Conservation (phyloP, 1,139 yeast species). For the Meyerozyma sp. region DNA sequence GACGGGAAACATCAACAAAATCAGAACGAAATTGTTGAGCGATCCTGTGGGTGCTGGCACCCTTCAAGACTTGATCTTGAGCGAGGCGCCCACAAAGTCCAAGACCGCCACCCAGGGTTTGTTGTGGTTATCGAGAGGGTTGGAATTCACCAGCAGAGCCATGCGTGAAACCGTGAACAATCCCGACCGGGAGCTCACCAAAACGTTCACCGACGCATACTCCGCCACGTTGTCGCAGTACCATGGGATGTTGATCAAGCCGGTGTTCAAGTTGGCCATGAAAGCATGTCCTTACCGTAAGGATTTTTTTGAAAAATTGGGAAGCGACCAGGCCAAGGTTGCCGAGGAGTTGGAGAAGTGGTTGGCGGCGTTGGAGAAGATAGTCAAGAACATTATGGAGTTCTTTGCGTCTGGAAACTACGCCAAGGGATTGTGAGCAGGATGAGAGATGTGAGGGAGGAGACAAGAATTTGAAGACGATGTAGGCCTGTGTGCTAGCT, state of each 20-base stretch:
- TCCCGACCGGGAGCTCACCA: constrained; percentile 59
- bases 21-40: constrained; percentile 59
- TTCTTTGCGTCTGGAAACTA: constrained; percentile 78
- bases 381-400: constrained; percentile 67
- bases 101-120: constrained; percentile 90
- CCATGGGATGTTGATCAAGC: constrained; percentile 79
- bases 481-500: too few relatives aligned
- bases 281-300: constrained; percentile 91
- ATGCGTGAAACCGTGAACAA: constrained; percentile 71
- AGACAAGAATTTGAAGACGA: too few relatives aligned
- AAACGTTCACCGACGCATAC: constrained; percentile 81
- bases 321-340: constrained; percentile 65
- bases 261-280: constrained; percentile 90
- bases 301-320: constrained; percentile 78
- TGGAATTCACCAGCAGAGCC: constrained; percentile 84
- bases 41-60: constrained; percentile 62
- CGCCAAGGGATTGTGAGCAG: constrained; percentile 71
- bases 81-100: constrained; percentile 57
- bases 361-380: constrained; percentile 71
- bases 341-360: constrained; percentile 59
- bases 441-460: too few relatives aligned
- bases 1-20: constrained; percentile 80
- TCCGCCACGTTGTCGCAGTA: constrained; percentile 71
- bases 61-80: constrained; percentile 72
- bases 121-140: constrained; percentile 81